Evolutionary conservation across 1,284 basidiomycete genomes (phyloP), one percentile per base, ranked within the genome.

Genomic region (Cystobasidium pallidum): DNA sequence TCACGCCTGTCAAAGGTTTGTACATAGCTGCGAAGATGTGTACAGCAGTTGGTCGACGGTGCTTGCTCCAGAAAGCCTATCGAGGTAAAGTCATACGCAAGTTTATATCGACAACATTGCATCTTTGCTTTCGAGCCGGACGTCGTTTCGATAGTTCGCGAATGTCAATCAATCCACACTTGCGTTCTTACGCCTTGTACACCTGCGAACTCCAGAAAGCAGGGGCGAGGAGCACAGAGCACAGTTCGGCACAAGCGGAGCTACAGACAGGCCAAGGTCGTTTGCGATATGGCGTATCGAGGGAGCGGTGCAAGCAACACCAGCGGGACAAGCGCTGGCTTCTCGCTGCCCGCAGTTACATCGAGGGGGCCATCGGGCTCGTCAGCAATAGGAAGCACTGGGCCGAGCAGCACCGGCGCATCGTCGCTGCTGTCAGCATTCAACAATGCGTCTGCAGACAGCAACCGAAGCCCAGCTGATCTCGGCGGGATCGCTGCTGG

Each of bases 311-410:
- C 51, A 21, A 34, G 55, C 54, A 39, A 41, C 21, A 68, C 39
- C 13, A 52, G 43, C 34, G 63, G 63, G 63, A 58, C 36, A 21
- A 55, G 66, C 43, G 66, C 66, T 47, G 66, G 66, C 41, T 71
- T 71, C 68, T 59, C 59, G 45, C 68, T 71, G 61, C 68, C 67
- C 32, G 30, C 67, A 34, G 36, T 45, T 24, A 70, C 68, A 36
- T 36, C 34, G 19, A 70, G 67, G 43, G 43, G 66, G 3, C 32
- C 52, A 55, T 36, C 39, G 24, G 47, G 66, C 55, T 43, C 51
- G 34, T 54, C 65, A 61, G 55, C 66, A 39, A 45, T 45, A 24
- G 58, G 34, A 61, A 36, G 54, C 54, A 43, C 36, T n/a, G 30
- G 43, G 13, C 21, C n/a, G 26, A 62, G 66, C 36, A 58, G 54